Conservation (phyloP, 2,329 filamentous ascomycete genomes). For the Amauroascus niger region DNA sequence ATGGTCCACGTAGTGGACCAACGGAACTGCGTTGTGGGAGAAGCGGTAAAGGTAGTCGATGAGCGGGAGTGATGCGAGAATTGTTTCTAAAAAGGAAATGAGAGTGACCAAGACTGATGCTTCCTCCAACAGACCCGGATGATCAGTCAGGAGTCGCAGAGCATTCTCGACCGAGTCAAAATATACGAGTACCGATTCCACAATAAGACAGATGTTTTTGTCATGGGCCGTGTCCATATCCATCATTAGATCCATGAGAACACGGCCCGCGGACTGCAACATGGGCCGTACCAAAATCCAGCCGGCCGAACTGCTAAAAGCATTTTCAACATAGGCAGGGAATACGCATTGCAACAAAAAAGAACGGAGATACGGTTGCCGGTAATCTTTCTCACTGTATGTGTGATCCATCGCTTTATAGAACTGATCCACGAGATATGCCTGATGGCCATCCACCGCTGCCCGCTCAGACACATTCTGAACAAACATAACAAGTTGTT, state of each 20-base stretch:
- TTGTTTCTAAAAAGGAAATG: slow-evolving; percentile 33
- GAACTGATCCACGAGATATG: slow-evolving; percentile 47
- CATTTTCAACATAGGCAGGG: slow-evolving; percentile 46
- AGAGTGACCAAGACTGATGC: slow-evolving; percentile 33
- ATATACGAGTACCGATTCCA: slow-evolving; percentile 31
- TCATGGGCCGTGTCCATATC: slow-evolving; percentile 37
- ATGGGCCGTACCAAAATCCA: slow-evolving; percentile 48
- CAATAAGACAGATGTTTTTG: slow-evolving; percentile 30
- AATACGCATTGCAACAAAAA: slow-evolving; percentile 47
- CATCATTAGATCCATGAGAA: slow-evolving; percentile 39
- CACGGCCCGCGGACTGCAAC: slow-evolving; percentile 38
- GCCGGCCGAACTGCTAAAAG: slow-evolving; percentile 38
- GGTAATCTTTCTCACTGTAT: slow-evolving; percentile 33
- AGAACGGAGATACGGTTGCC: slow-evolving; percentile 40
- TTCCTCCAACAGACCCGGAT: slow-evolving; percentile 30
- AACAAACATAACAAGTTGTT: slow-evolving; percentile 49
- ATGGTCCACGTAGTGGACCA: slow-evolving; percentile 30
- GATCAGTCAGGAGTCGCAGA: slow-evolving; percentile 29
- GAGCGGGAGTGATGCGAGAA: slow-evolving; percentile 33
- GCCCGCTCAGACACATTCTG: slow-evolving; percentile 52
- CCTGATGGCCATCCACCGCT: slow-evolving; percentile 48
- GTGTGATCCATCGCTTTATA: slow-evolving; percentile 40
- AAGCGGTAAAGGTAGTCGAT: slow-evolving; percentile 41
- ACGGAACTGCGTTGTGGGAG: slow-evolving; percentile 20
- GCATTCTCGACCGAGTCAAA: slow-evolving; percentile 33